Conservation (phyloP, 805 yeast genomes). For the Wickerhamiella qilinensis region DNA sequence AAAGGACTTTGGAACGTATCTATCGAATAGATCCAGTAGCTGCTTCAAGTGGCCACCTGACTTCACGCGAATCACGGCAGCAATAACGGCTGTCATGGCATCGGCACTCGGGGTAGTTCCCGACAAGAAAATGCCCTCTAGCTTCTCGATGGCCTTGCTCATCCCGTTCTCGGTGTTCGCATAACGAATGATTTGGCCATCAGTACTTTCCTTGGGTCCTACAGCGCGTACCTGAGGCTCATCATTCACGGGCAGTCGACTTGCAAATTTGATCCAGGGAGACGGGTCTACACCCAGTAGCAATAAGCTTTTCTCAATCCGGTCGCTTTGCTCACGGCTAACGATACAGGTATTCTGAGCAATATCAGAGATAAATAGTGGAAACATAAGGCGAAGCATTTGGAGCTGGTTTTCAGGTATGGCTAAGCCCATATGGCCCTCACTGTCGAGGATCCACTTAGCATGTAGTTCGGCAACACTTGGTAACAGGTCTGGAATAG, state of each 20-base stretch:
- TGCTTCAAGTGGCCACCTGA: constrained; percentile 1
- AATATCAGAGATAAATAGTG: constrained; percentile 9
- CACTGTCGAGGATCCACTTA: constrained; percentile 5
- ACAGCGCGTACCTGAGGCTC: not conserved
- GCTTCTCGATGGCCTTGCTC: constrained; percentile 8
- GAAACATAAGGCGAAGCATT: constrained; percentile 3
- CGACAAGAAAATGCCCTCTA: constrained; percentile 7
- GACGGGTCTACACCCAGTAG: constrained; percentile 1
- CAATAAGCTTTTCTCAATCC: constrained; percentile 3
- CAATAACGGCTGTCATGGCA: constrained; percentile 6
- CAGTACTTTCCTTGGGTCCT: not conserved
- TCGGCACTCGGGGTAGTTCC: constrained; percentile 3
- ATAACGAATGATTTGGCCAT: constrained; percentile 7
- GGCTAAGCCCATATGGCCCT: constrained; percentile 1
- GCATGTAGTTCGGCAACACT: constrained; percentile 9
- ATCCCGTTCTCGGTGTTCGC: constrained; percentile 10
- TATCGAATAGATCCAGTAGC: constrained; percentile 8
- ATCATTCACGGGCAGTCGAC: not conserved
- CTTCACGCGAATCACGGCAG: not conserved
- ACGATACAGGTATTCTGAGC: constrained; percentile 2
- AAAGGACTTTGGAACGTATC: constrained; percentile 7
- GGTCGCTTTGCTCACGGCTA: constrained; percentile 1
- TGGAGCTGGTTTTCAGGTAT: constrained; percentile 6
- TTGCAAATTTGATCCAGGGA: constrained; percentile 1
- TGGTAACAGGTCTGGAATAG: constrained; percentile 4